These are phyloP conservation scores for Cyclotella kingstonii DNA, from an alignment of 108 stramenopile species.

Conservation along the genomic window DNA sequence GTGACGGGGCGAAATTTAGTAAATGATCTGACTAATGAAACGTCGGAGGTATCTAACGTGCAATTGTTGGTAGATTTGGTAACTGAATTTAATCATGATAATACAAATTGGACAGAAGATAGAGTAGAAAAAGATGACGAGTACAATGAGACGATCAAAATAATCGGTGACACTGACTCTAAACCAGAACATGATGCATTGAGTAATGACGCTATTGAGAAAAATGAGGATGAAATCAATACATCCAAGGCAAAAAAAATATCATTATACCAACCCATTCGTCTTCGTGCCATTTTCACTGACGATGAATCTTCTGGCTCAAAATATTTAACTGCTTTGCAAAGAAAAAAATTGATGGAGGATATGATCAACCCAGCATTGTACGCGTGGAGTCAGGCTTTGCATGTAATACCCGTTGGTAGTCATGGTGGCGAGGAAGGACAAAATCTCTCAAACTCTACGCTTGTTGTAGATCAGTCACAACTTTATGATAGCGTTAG, in stretches of 20 bases:
- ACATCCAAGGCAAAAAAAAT: not conserved
- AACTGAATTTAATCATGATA: no score
- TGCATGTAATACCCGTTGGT: slow-evolving; percentile 71
- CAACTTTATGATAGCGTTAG: slow-evolving; percentile 69
- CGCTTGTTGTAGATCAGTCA: slow-evolving; percentile 62
- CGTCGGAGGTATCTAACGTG: not conserved
- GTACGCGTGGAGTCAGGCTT: slow-evolving; percentile 73
- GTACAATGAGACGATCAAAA: no score
- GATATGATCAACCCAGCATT: slow-evolving; percentile 74
- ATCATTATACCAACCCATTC: slow-evolving; percentile 61
- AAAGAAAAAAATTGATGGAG: slow-evolving; percentile 58
- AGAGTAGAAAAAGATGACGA: no score
- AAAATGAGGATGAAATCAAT: no score
- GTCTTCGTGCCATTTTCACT: slow-evolving; percentile 65
- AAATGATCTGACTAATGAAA: not conserved
- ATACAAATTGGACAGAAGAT: no score
- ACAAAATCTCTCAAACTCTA: slow-evolving; percentile 5
- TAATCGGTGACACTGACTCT: no score
- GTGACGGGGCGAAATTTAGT: slow-evolving; percentile 39
- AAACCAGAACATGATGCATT: no score
- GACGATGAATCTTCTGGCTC: slow-evolving; percentile 55
- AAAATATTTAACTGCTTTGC: slow-evolving; percentile 37
- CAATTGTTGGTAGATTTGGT: slow-evolving; percentile 11
- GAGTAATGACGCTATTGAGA: no score
- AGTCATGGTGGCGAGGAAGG: slow-evolving; percentile 7